Percentiles rank a stretch among this genome's conserved stretches.
Conservation (phyloP, 768 basidiomycete genomes). For the Chalciporus pseudorubinellus region DNA sequence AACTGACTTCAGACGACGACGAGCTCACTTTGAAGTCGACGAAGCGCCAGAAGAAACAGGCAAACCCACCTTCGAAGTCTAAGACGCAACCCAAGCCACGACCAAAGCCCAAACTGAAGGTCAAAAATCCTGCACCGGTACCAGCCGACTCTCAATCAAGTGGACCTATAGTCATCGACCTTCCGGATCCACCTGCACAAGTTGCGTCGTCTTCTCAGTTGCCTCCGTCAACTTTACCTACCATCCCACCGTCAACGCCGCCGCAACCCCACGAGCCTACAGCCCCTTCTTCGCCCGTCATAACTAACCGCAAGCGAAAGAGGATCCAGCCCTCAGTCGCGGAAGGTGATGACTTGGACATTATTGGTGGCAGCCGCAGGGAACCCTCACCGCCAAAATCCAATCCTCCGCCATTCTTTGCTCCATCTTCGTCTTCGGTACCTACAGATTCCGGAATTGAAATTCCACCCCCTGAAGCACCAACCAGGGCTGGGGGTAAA, state of each 20-base stretch:
- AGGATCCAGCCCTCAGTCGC: constrained; percentile 10
- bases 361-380: not conserved
- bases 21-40: constrained; percentile 33
- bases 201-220: constrained; percentile 28
- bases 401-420: constrained; percentile 47
- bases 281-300: constrained; percentile 25
- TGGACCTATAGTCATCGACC: constrained; percentile 8
- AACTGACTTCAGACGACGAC: constrained; percentile 44
- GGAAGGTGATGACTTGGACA: constrained; percentile 15
- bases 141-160: constrained; percentile 19
- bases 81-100: constrained; percentile 25
- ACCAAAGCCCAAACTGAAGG: constrained; percentile 26
- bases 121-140: constrained; percentile 10
- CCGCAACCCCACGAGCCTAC: constrained; percentile 22
- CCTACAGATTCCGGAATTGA: constrained; percentile 27
- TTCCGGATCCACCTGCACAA: constrained; percentile 35
- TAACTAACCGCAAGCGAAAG: constrained; percentile 26
- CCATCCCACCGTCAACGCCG: constrained; percentile 24
- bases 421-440: constrained; percentile 41
- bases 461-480: constrained; percentile 19
- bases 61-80: constrained; percentile 27
- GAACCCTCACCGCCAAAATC: constrained; percentile 4
- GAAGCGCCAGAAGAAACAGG: constrained; percentile 32
- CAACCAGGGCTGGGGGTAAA: constrained; percentile 6
- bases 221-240: constrained; percentile 33